Conservation (phyloP, 1,139 yeast genomes). For the Magnusiomyces tetraspermus region DNA sequence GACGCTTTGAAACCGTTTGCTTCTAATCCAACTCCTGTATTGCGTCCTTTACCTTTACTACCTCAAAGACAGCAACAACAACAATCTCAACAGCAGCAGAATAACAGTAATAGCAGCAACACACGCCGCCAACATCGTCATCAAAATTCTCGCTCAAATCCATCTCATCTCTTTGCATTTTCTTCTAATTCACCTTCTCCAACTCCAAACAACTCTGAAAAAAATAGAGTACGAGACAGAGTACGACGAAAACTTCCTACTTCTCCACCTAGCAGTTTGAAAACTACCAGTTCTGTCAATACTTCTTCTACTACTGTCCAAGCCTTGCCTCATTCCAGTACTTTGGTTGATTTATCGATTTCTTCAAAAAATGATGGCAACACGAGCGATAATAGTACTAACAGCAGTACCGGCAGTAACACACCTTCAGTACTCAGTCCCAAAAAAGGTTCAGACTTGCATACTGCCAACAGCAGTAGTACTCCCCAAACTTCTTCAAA, state of each 20-base stretch:
- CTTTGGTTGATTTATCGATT: slow-evolving; percentile 3
- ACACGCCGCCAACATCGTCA: no score
- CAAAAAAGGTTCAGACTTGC: neutral
- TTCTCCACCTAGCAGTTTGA: neutral
- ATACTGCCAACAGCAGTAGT: neutral
- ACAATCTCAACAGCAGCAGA: neutral
- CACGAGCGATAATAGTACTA: neutral
- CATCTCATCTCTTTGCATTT: slow-evolving; percentile 14
- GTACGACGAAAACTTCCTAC: neutral
- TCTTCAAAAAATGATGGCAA: neutral
- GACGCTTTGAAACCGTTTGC: neutral
- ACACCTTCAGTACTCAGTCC: neutral
- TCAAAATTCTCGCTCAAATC: no score
- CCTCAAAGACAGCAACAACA: slow-evolving; percentile 1
- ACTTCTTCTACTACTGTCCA: no score
- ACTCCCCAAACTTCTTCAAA: neutral
- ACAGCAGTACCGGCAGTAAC: neutral
- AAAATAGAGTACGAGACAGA: neutral
- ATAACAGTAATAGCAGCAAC: no score
- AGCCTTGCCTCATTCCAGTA: neutral
- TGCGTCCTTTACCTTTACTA: neutral
- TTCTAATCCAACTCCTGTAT: slow-evolving; percentile 5
- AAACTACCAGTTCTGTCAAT: neutral
- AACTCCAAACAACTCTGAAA: neutral
- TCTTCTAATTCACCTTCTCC: slow-evolving; percentile 15